Evolutionary conservation across 2,329 filamentous ascomycete species (phyloP), one percentile per base, ranked within the genome.

Genomic region (Exophiala sp.): DNA sequence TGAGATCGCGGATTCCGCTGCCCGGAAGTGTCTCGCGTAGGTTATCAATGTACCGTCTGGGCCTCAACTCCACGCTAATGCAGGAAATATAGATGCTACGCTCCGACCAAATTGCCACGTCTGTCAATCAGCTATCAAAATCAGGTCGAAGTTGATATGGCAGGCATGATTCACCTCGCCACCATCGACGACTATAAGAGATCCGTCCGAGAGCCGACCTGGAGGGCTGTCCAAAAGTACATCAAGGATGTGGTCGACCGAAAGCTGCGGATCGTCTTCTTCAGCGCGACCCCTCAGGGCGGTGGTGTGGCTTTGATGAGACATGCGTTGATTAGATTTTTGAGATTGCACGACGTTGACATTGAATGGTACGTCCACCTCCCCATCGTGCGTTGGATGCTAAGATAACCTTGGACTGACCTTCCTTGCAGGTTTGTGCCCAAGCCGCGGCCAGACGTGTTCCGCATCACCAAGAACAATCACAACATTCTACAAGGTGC

Each of bases 401-500:
- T 14, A n/a, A 14, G 19, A n/a, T 23, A 19, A 3, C n/a, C n/a
- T 16, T 22, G 3, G 16, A 30, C 52, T 43, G 24, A 55, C 27
- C 19, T 41, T 48, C 14, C 6, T 5, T 29, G 24, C 38, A 79
- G 76, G 75, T 80, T 77, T 53, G 86, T 91, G 1, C 87, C 87
- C 5, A 88, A 88, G 65, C 86, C 87, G 18, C 82, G 84, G 43
- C 85, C 85, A 2, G 82, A 85, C 13, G 81, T 91, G 9, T 93
- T 93, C 68, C 77, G 86, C 43, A 84, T 88, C 66, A 93, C 87
- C 58, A 93, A 93, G 70, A 89, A 85, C 58, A 85, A 89, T 60
- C 87, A 93, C 77, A 93, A 93, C 68, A 90, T 91, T 57, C 79
- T 93, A 2, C 87, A 93, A 68, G 87, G 86, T 7, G 86, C 90